These are phyloP conservation scores for Candida ipomoeae DNA, from an alignment of 805 yeast genomes.

Conservation along the genomic window DNA sequence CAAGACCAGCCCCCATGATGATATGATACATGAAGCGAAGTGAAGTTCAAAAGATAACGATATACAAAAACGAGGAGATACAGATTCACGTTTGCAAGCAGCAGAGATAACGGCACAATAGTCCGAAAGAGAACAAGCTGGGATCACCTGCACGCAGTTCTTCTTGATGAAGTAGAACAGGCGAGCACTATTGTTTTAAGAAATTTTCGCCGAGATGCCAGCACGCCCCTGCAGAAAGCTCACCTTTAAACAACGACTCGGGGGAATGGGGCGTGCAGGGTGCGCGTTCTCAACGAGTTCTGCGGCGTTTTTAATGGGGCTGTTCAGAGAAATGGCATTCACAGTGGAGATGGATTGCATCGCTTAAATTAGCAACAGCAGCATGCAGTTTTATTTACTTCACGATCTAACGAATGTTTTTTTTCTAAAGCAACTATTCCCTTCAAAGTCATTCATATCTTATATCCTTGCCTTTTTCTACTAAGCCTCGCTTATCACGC, in stretches of 20 bases:
- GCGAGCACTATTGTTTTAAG: background rate
- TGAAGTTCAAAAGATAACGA: background rate
- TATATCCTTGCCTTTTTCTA: background rate
- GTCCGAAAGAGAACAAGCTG: background rate
- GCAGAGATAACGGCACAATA: background rate
- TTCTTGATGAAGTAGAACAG: background rate
- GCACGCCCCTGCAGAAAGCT: background rate
- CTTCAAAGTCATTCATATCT: background rate
- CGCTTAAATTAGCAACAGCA: background rate
- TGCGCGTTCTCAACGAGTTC: background rate
- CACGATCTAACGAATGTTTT: background rate
- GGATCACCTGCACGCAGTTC: background rate
- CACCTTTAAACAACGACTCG: background rate
- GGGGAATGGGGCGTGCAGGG: background rate
- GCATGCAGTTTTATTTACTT: background rate
- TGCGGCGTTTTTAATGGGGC: slow-evolving; percentile 1
- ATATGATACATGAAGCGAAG: background rate
- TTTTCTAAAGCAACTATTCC: background rate
- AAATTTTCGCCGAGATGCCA: slow-evolving; percentile 2
- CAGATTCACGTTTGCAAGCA: background rate
- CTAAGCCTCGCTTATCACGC: background rate
- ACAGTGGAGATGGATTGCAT: background rate
- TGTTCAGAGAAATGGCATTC: background rate
- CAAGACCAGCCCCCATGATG: background rate
- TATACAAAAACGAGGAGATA: background rate